Conservation (phyloP, 805 yeast genomes). For the Candida pseudoglaebosa region DNA sequence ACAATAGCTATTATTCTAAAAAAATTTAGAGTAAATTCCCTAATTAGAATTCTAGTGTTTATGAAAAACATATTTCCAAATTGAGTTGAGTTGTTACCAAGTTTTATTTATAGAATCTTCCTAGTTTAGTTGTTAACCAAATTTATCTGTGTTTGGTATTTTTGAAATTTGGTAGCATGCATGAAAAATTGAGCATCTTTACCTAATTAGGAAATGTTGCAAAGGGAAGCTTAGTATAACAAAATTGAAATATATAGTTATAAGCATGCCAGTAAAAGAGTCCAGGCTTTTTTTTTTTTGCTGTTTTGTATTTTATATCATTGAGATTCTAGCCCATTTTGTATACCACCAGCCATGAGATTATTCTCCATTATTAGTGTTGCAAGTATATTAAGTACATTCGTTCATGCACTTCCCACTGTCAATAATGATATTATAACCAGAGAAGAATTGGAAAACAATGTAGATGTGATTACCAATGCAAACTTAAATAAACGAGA, state of each 20-base stretch:
- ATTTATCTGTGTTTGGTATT: neutral
- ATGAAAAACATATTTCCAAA: neutral
- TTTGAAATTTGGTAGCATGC: neutral
- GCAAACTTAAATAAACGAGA: conserved; percentile 1
- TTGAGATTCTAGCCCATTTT: too few species aligned
- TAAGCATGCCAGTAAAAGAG: neutral
- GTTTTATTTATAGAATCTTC: neutral
- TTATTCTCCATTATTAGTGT: neutral
- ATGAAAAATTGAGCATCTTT: neutral
- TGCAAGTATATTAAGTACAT: neutral
- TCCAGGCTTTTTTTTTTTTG: neutral
- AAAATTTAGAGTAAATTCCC: too few species aligned
- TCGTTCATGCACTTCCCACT: conserved; percentile 2
- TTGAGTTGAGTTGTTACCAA: neutral
- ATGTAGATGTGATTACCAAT: neutral
- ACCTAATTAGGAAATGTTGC: conserved; percentile 7
- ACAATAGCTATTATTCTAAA: too few species aligned
- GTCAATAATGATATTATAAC: conserved; percentile 1
- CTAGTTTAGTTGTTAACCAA: neutral
- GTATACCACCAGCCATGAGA: conserved; percentile 1
- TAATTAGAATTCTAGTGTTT: too few species aligned
- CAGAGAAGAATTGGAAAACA: conserved; percentile 3
- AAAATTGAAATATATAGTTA: neutral
- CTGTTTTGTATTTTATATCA: neutral
- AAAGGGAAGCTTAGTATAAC: neutral